These are phyloP conservation scores for Podospora sp. DNA, from an alignment of 495 filamentous ascomycete species.

Conservation along the genomic window DNA sequence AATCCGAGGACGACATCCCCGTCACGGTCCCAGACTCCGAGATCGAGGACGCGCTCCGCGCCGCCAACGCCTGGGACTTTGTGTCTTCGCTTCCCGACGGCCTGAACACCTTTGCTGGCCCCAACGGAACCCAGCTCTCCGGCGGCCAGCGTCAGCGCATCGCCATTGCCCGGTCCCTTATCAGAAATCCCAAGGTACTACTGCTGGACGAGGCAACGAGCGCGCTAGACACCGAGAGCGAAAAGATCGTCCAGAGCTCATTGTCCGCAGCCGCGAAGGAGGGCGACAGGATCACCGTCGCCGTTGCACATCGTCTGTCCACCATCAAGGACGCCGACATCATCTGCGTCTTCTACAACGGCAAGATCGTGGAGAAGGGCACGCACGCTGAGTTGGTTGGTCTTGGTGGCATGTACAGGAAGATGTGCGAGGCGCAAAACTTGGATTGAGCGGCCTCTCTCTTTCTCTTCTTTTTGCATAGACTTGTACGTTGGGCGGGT, in stretches of 20 bases:
- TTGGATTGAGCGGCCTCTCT: constrained; percentile 5
- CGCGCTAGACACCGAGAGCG: constrained; percentile 67
- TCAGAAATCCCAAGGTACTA: constrained; percentile 65
- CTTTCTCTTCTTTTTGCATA: too few relatives aligned
- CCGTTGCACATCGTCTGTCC: constrained; percentile 62
- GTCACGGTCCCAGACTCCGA: constrained; percentile 7
- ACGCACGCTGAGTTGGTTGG: constrained; percentile 46
- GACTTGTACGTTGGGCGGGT: too few relatives aligned
- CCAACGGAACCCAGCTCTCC: constrained; percentile 60
- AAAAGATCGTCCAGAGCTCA: constrained; percentile 65
- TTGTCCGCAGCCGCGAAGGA: constrained; percentile 55
- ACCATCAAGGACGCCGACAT: constrained; percentile 52
- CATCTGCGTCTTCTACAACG: constrained; percentile 48
- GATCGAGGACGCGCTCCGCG: constrained; percentile 53
- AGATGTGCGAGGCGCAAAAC: constrained; percentile 23
- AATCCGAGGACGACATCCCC: constrained; percentile 38
- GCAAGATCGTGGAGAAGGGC: constrained; percentile 48
- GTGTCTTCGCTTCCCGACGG: constrained; percentile 57
- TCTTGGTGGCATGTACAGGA: constrained; percentile 41
- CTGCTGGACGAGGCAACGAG: constrained; percentile 75
- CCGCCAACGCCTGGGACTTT: constrained; percentile 61
- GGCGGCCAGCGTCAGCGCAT: constrained; percentile 75
- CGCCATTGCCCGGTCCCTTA: constrained; percentile 70
- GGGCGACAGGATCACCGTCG: constrained; percentile 62
- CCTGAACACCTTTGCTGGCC: constrained; percentile 57